These are phyloP conservation scores for Salicornia ramosissima DNA, from an alignment of 148 eudicot genomes.

Conservation along the genomic window DNA sequence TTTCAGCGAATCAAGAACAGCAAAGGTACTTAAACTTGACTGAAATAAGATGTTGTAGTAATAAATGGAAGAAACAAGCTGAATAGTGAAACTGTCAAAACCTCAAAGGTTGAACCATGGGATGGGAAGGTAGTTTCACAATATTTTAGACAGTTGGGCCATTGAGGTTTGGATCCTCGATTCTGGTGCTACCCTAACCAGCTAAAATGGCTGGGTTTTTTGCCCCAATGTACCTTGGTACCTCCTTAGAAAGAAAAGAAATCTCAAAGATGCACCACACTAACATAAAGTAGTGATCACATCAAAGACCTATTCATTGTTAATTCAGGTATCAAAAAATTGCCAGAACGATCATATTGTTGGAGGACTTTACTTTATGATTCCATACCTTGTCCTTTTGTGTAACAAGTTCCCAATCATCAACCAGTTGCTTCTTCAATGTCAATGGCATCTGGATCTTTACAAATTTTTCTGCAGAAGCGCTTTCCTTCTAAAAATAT, in stretches of 20 bases:
- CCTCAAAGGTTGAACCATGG: not conserved
- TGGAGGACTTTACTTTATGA: not conserved
- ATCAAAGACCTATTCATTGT: no score
- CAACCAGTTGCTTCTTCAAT: constrained; percentile 79
- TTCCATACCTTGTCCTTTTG: constrained; percentile 81
- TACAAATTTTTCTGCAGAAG: constrained; percentile 55
- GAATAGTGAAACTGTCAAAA: not conserved
- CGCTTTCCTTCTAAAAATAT: constrained; percentile 57
- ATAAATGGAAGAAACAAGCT: no score
- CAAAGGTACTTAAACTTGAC: not conserved
- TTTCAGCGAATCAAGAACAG: not conserved
- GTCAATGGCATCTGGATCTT: constrained; percentile 82
- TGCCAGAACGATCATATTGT: no score
- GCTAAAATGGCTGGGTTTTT: no score
- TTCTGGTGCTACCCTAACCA: not conserved
- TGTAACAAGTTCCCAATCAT: constrained; percentile 76
- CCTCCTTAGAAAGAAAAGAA: no score
- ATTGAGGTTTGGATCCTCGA: not conserved
- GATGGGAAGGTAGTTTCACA: no score
- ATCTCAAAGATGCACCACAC: no score
- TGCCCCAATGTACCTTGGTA: no score
- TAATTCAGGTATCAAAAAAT: no score
- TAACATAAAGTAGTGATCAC: no score
- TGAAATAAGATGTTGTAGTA: not conserved
- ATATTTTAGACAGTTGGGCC: not conserved